Evolutionary conservation across 768 basidiomycete species (phyloP).

Genomic region (Boletus reticulatus): DNA sequence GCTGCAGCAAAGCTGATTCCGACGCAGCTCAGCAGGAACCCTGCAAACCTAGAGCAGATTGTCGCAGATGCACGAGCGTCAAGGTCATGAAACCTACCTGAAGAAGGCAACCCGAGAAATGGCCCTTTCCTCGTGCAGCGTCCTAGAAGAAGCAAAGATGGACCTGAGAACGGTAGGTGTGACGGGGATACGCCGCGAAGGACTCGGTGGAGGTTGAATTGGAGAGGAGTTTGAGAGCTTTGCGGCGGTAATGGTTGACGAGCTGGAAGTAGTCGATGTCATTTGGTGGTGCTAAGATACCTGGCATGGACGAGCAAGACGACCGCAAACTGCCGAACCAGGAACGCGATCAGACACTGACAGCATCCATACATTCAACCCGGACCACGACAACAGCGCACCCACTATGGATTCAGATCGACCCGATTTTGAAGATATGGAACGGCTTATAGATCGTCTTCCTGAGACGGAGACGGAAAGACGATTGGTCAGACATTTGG

Average conservation of each 20-base stretch:
- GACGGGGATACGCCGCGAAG: slow-evolving; percentile 70
- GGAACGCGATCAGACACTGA: not conserved
- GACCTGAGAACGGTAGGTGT: slow-evolving; percentile 79
- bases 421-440: slow-evolving; percentile 47
- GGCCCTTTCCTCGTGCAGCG: slow-evolving; percentile 76
- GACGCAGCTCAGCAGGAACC: slow-evolving; percentile 79
- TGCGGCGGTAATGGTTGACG: slow-evolving; percentile 48
- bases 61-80: not conserved
- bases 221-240: slow-evolving; percentile 24
- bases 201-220: slow-evolving; percentile 41
- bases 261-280: slow-evolving; percentile 46
- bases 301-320: not conserved
- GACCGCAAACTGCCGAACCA: slow-evolving; percentile 23
- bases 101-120: slow-evolving; percentile 87
- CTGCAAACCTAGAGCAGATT: slow-evolving; percentile 58
- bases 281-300: not conserved
- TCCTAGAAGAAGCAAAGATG: slow-evolving; percentile 84
- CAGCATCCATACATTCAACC: not conserved
- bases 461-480: slow-evolving; percentile 58
- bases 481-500: slow-evolving; percentile 57
- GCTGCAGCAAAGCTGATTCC: slow-evolving; percentile 76
- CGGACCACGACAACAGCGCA: slow-evolving; percentile 2
- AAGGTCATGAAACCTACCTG: slow-evolving; percentile 44
- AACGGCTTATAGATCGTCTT: slow-evolving; percentile 57
- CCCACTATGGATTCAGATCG: slow-evolving; percentile 19